Percentiles rank a stretch among this genome's conserved stretches.
Evolutionary conservation across 2,329 filamentous ascomycete genomes (phyloP).

Genomic region (Penicillium sp.): DNA sequence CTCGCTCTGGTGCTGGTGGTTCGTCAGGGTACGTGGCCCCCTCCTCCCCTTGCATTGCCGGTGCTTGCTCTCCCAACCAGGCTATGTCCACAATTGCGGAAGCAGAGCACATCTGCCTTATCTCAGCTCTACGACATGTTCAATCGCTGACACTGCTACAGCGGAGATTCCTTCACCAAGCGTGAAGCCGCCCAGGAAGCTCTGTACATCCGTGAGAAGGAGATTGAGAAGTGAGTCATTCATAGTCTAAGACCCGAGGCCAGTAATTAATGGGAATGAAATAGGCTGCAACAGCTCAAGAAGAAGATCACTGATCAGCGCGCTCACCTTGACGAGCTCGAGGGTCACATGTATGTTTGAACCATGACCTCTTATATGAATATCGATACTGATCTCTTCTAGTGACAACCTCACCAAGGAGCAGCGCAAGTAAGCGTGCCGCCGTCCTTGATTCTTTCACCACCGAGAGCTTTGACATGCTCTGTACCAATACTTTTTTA

Average conservation of each 20-base stretch:
- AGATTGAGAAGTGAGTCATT: conserved; percentile 71
- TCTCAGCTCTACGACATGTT: conserved; percentile 14
- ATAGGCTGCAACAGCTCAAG: conserved; percentile 66
- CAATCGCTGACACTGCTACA: conserved; percentile 14
- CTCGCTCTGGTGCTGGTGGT: conserved; percentile 29
- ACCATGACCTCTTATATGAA: not conserved
- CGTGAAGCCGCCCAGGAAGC: conserved; percentile 87
- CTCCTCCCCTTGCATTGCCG: not conserved
- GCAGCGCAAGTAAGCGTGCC: conserved; percentile 56
- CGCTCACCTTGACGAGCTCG: conserved; percentile 77
- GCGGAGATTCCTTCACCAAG: conserved; percentile 86
- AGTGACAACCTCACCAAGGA: conserved; percentile 76
- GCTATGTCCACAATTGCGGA: not conserved
- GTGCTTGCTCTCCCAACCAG: not conserved
- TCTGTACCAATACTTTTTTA: conserved; percentile 9
- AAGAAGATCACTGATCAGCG: conserved; percentile 71
- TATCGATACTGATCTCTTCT: conserved; percentile 13
- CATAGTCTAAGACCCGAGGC: not conserved
- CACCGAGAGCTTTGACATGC: conserved; percentile 6
- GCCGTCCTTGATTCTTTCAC: not conserved
- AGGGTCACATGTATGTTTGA: conserved; percentile 74
- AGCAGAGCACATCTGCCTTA: conserved; percentile 4
- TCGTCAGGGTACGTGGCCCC: conserved; percentile 36
- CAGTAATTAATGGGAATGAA: conserved; percentile 5
- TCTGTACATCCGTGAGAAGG: conserved; percentile 78